phyloP scores from a whole-genome alignment of 176 grass and related monocot genomes.

The Triticum timopheevii region DNA sequence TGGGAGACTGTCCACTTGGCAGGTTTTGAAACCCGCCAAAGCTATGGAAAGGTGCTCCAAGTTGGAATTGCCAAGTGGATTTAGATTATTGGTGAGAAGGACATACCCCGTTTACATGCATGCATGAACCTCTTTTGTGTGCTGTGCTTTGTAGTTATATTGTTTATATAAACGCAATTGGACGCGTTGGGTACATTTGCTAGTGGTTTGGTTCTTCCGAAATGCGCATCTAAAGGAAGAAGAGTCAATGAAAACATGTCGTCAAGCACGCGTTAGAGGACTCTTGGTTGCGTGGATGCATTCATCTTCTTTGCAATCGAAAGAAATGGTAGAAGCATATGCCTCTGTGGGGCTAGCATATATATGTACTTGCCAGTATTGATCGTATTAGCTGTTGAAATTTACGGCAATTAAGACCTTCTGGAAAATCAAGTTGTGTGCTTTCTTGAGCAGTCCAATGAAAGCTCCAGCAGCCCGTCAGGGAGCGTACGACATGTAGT shows the following conservation, averaged over 20 bases:
- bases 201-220: neutral
- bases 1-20: slow-evolving; percentile 17
- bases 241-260: neutral
- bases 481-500: neutral
- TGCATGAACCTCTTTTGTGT: neutral
- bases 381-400: neutral
- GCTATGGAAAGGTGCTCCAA: neutral
- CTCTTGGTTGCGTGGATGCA: neutral
- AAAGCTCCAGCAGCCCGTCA: neutral
- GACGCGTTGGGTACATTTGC: neutral
- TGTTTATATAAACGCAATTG: neutral
- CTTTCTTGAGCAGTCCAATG: neutral
- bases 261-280: neutral
- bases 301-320: neutral
- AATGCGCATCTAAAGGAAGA: neutral
- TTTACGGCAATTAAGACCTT: neutral
- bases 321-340: neutral
- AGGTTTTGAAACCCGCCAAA: slow-evolving; percentile 1
- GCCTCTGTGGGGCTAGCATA: neutral
- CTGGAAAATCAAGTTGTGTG: neutral
- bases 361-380: neutral
- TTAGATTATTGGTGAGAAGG: neutral
- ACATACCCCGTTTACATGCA: neutral
- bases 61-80: neutral
- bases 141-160: neutral